Evolutionary conservation across 768 basidiomycete species (phyloP), one percentile per base, ranked within the genome.

Genomic region (Macrolepiota fuliginosa): DNA sequence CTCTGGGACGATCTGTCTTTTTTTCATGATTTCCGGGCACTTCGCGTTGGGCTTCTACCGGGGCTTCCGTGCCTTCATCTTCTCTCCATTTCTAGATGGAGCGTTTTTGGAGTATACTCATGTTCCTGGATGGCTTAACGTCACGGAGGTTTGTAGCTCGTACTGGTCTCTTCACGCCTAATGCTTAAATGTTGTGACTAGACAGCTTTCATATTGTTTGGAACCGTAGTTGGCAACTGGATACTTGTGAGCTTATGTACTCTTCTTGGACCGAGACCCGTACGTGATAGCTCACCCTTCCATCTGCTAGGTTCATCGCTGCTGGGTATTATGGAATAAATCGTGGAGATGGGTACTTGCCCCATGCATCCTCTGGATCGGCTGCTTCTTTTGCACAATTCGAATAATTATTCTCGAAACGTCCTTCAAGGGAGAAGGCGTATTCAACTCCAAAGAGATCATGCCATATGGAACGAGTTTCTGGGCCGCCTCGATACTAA

Each of bases 321-420:
- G 36, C n/a, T 60, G 58, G 58, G 39, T 60, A 53, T 15, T 60
- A 13, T 60, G 58, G 58, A 40, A 42, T n/a, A 39, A 27, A 29
- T 19, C 5, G 4, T 60, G 58, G 58, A 53, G 27, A 29, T 52
- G 50, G 50, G 35, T 60, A 45, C 27, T 17, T n/a, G 27, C 42
- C 29, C 19, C 58, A 32, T 29, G n/a, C n/a, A 29, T 60, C 51
- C 40, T 53, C 7, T 60, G 58, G 58, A 22, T 45, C 29, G 51
- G 58, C 19, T 52, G 58, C 22, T 12, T 53, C 37, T 53, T 53
- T 37, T 60, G 58, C 17, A 22, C 58, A 3, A 60, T 60, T 35
- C 27, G 50, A 7, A 45, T 53, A 13, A 53, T 60, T n/a, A 45
- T 60, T n/a, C 50, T 60, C 7, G 50, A 60, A 24, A 24, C 51